These are phyloP conservation scores for Umbelopsis isabellina DNA, from an alignment of 192 early-diverging fungal species.

Conservation along the genomic window DNA sequence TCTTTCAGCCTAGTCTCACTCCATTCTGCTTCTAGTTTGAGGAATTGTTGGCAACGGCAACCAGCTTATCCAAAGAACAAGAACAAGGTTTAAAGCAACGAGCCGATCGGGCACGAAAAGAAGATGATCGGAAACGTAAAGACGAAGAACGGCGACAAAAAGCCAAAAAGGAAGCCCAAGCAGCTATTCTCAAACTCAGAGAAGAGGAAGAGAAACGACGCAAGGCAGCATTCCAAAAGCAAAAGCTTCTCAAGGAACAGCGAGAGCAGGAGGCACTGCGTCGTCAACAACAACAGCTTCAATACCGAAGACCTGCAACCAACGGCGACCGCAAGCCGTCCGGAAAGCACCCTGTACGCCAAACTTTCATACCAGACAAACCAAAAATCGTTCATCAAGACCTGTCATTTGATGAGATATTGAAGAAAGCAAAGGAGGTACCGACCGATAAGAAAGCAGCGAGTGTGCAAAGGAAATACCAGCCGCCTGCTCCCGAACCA, in stretches of 20 bases:
- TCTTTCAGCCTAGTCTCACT: not conserved
- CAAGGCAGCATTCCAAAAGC: not conserved
- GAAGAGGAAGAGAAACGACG: conserved; percentile 15
- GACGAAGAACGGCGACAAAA: conserved; percentile 13
- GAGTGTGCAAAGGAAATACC: not conserved
- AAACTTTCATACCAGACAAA: not conserved
- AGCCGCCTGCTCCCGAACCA: not conserved
- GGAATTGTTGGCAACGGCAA: conserved; percentile 3
- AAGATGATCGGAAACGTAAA: not conserved
- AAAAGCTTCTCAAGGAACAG: conserved; percentile 13
- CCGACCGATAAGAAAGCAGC: not conserved
- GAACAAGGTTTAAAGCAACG: conserved; percentile 6
- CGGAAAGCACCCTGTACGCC: not conserved
- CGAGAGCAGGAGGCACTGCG: conserved; percentile 1
- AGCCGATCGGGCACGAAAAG: not conserved
- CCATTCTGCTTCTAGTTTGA: not conserved
- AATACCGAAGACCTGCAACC: not conserved
- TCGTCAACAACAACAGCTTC: not conserved
- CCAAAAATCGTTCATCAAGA: conserved; percentile 7
- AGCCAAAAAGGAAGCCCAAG: conserved; percentile 3
- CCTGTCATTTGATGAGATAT: conserved; percentile 7
- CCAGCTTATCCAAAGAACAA: conserved; percentile 8
- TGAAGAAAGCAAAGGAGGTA: conserved; percentile 8
- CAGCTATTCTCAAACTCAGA: conserved; percentile 5
- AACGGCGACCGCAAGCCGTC: not conserved